A percentile compares a stretch with the other conserved stretches of the same genome.
Conservation (phyloP, 176 grass and related monocot genomes). For the Aegilops tauschii region DNA sequence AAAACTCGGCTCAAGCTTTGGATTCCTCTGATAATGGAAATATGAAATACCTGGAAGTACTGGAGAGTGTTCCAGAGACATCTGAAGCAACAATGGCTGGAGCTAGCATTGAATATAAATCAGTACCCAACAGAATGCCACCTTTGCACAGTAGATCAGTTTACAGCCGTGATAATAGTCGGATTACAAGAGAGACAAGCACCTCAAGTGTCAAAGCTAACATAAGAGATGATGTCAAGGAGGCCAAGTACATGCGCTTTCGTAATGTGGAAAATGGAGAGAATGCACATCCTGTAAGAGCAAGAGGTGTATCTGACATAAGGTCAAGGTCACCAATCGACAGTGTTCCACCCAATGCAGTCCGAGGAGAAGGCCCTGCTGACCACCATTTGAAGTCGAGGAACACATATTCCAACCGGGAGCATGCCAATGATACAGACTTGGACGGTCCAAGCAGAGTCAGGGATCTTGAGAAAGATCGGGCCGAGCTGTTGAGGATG, state of each 20-base stretch:
- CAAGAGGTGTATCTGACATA: conserved; percentile 40
- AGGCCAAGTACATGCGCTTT: conserved; percentile 45
- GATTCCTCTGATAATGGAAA: conserved; percentile 50
- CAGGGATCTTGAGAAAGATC: conserved; percentile 75
- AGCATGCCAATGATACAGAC: conserved; percentile 20
- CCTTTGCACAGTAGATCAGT: conserved; percentile 27
- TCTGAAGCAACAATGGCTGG: conserved; percentile 35
- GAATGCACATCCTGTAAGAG: conserved; percentile 23
- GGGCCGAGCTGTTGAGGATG: conserved; percentile 66
- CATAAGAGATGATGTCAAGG: conserved; percentile 27
- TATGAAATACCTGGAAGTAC: conserved; percentile 72
- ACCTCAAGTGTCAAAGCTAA: conserved; percentile 28
- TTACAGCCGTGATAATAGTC: conserved; percentile 25
- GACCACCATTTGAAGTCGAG: conserved; percentile 29
- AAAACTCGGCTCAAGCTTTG: conserved; percentile 33
- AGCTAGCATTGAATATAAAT: conserved; percentile 22
- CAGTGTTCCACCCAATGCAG: conserved; percentile 13
- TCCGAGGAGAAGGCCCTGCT: conserved; percentile 36
- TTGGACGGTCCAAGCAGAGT: conserved; percentile 67
- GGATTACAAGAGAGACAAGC: conserved; percentile 27
- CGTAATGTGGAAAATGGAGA: conserved; percentile 46
- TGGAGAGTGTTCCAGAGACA: conserved; percentile 36
- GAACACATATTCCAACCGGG: conserved; percentile 28
- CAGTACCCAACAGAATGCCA: conserved; percentile 7
- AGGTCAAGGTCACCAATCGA: conserved; percentile 2